Conservation (phyloP, 2,329 filamentous ascomycete genomes). For the Pseudogymnoascus sp. region DNA sequence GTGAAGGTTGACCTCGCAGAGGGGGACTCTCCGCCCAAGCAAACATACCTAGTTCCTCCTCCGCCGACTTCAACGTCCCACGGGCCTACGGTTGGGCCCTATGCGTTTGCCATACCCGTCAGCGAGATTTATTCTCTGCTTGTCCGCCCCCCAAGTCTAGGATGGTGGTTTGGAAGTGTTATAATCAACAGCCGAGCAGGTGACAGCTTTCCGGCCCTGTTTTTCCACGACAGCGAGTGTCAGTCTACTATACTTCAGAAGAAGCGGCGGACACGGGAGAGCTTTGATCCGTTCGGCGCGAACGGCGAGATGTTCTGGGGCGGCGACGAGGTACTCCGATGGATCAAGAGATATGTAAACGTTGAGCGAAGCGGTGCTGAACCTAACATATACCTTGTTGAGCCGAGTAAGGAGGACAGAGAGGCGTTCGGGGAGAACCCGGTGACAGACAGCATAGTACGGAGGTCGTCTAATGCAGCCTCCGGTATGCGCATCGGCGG, state of each 20-base stretch:
- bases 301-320: slow-evolving; percentile 92
- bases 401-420: slow-evolving; percentile 78
- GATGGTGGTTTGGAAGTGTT: slow-evolving; percentile 97
- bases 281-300: slow-evolving; percentile 83
- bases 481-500: slow-evolving; percentile 27
- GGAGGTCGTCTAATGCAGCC: slow-evolving; percentile 28
- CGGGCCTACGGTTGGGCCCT: slow-evolving; percentile 61
- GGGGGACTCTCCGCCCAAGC: slow-evolving; percentile 68
- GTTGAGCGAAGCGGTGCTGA: slow-evolving; percentile 81
- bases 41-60: slow-evolving; percentile 84
- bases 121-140: slow-evolving; percentile 85
- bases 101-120: slow-evolving; percentile 85
- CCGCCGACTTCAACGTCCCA: slow-evolving; percentile 79
- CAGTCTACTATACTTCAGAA: slow-evolving; percentile 91
- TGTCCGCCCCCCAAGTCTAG: slow-evolving; percentile 82
- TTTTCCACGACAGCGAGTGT: slow-evolving; percentile 97
- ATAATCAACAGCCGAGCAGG: slow-evolving; percentile 87
- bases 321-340: slow-evolving; percentile 86
- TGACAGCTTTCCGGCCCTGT: slow-evolving; percentile 88
- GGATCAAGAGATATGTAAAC: slow-evolving; percentile 75
- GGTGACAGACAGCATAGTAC: slow-evolving; percentile 34
- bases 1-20: slow-evolving; percentile 91
- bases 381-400: slow-evolving; percentile 82
- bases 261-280: slow-evolving; percentile 74
- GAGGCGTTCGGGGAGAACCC: slow-evolving; percentile 54